phyloP scores from a whole-genome alignment of 306 rosid species.

The Quercus bicolor region DNA sequence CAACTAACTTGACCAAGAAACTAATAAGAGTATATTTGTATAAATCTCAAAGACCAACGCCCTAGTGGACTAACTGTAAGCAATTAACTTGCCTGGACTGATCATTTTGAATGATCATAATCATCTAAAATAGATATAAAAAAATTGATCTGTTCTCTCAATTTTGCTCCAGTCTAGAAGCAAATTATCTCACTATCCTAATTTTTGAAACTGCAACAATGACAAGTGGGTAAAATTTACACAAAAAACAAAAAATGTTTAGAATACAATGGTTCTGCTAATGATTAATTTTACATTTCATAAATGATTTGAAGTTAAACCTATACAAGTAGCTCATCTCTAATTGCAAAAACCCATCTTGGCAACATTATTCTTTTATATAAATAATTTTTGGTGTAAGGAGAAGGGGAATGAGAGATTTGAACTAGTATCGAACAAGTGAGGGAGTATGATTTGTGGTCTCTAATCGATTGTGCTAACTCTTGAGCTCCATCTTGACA shows the following conservation, averaged over 20 bases:
- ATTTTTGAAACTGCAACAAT: neutral
- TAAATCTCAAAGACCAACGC: neutral
- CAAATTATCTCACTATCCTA: neutral
- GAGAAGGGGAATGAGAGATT: too few species aligned
- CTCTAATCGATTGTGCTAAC: too few species aligned
- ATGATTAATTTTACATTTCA: neutral
- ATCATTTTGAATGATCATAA: neutral
- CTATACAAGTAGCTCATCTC: neutral
- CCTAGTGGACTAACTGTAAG: neutral
- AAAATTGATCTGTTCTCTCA: too few species aligned
- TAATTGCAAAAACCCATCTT: neutral
- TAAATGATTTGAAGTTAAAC: neutral
- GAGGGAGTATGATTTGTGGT: too few species aligned
- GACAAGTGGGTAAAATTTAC: neutral
- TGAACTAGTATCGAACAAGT: too few species aligned
- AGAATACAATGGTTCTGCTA: neutral
- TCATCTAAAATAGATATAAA: neutral
- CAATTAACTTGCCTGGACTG: neutral
- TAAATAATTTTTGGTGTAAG: too few species aligned
- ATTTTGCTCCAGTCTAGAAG: neutral
- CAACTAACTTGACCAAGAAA: too few species aligned
- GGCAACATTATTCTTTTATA: too few species aligned
- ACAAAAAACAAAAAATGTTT: neutral
- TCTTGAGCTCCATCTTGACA: neutral
- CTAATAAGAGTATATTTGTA: neutral